These are phyloP conservation scores for Penicillium nucicola DNA, from an alignment of 495 filamentous ascomycete genomes.

Conservation along the genomic window DNA sequence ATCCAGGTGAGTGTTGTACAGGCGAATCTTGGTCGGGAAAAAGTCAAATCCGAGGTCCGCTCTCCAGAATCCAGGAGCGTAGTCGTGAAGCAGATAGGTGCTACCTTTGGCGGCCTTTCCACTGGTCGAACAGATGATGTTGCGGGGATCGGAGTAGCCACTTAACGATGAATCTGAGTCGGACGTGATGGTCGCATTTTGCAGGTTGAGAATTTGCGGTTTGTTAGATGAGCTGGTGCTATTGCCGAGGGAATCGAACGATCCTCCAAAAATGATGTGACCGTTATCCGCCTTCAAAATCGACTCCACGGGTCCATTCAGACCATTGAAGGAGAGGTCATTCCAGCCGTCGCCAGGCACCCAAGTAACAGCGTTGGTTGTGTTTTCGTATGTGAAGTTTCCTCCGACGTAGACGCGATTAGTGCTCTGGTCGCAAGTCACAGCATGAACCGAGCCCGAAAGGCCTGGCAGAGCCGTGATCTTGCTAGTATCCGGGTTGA, in stretches of 20 bases:
- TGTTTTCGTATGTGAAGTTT: conserved; percentile 71
- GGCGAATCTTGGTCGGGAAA: conserved; percentile 75
- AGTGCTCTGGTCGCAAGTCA: conserved; percentile 80
- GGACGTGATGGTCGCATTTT: conserved; percentile 67
- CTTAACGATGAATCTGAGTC: conserved; percentile 53
- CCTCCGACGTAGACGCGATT: conserved; percentile 90
- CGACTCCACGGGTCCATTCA: conserved; percentile 88
- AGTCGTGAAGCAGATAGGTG: conserved; percentile 83
- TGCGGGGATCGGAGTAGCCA: conserved; percentile 75
- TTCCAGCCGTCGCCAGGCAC: conserved; percentile 66
- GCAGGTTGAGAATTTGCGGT: conserved; percentile 79
- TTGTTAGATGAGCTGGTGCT: conserved; percentile 49
- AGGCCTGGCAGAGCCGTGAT: conserved; percentile 75
- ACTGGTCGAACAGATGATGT: conserved; percentile 78
- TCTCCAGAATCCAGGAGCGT: conserved; percentile 77
- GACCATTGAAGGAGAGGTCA: conserved; percentile 84
- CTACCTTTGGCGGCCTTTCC: conserved; percentile 61
- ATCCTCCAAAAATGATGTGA: conserved; percentile 87
- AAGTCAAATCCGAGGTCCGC: conserved; percentile 81
- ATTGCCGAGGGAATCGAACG: conserved; percentile 90
- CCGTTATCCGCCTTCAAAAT: conserved; percentile 76
- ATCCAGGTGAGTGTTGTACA: conserved; percentile 86
- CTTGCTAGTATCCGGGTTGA: conserved; percentile 62
- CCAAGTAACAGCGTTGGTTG: conserved; percentile 89
- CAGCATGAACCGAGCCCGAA: conserved; percentile 71